Percentiles rank a stretch among this genome's conserved stretches.
Conservation (phyloP, 805 yeast species). For the Alloascoidea africana region DNA sequence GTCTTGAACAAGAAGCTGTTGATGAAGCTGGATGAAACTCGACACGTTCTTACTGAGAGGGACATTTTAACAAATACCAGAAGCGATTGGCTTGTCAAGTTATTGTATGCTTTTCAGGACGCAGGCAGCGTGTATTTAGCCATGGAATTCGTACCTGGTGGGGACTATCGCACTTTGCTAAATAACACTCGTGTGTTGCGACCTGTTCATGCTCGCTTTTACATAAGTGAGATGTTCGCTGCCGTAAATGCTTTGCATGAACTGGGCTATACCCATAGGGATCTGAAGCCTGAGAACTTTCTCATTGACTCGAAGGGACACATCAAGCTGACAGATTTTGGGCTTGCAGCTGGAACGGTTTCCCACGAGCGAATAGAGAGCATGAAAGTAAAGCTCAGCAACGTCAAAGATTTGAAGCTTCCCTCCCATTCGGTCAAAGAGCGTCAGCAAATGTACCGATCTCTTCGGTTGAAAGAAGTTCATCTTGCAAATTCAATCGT, state of each 20-base stretch:
- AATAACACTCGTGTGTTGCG: constrained; percentile 86
- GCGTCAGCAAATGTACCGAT: constrained; percentile 74
- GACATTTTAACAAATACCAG: constrained; percentile 91
- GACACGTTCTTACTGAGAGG: constrained; percentile 91
- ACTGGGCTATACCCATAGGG: constrained; percentile 93
- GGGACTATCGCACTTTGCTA: constrained; percentile 88
- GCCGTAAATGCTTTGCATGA: constrained; percentile 89
- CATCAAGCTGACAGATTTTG: constrained; percentile 89
- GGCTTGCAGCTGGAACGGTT: constrained; percentile 92
- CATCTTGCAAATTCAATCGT: constrained; percentile 91
- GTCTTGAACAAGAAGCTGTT: constrained; percentile 77
- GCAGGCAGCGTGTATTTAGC: constrained; percentile 80
- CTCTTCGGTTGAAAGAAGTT: constrained; percentile 54
- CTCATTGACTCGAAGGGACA: constrained; percentile 84
- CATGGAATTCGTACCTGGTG: constrained; percentile 99
- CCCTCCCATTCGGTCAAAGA: constrained; percentile 66
- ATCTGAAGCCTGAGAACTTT: constrained; percentile 89
- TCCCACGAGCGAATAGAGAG: constrained; percentile 87
- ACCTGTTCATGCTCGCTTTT: constrained; percentile 92
- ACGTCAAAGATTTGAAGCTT: constrained; percentile 63
- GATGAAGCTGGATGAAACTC: constrained; percentile 83
- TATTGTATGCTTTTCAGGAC: constrained; percentile 92
- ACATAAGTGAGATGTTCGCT: constrained; percentile 90
- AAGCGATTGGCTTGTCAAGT: constrained; percentile 89
- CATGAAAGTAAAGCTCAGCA: constrained; percentile 48